A percentile compares a stretch with the other conserved stretches of the same genome.
Conservation (phyloP, 1,284 basidiomycete genomes). For the Mrakiaceae sp. region DNA sequence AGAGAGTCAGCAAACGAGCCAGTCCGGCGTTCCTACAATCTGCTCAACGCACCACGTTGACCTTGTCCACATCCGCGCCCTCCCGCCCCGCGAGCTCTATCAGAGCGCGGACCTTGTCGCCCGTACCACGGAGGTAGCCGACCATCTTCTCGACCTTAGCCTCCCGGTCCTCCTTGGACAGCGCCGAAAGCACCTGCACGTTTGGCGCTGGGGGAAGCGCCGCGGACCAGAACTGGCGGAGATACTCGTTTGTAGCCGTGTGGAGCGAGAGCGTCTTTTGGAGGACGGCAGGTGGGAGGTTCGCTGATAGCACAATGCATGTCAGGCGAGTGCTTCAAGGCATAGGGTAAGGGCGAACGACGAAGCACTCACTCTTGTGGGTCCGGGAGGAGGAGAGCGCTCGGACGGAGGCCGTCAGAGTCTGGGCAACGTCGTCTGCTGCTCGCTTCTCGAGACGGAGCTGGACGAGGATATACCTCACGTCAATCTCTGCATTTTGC, state of each 20-base stretch:
- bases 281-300: conserved; percentile 59
- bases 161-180: conserved; percentile 41
- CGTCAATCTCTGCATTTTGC: too few relatives aligned
- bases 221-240: conserved; percentile 89
- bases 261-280: conserved; percentile 77
- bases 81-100: conserved; percentile 51
- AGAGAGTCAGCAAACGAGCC: conserved; percentile 1
- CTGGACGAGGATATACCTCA: conserved; percentile 26
- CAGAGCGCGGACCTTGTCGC: conserved; percentile 66
- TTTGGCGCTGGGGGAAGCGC: conserved; percentile 53
- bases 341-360: too few relatives aligned
- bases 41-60: conserved; percentile 50
- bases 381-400: conserved; percentile 23
- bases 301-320: too few relatives aligned
- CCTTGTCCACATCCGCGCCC: conserved; percentile 51
- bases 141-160: conserved; percentile 76
- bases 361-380: too few relatives aligned
- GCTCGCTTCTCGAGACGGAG: conserved; percentile 54
- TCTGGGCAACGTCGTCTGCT: conserved; percentile 51
- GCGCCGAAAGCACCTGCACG: conserved; percentile 23
- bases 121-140: conserved; percentile 61
- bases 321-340: too few relatives aligned
- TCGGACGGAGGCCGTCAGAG: conserved; percentile 65
- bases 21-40: background rate
- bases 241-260: conserved; percentile 86